Evolutionary conservation across 768 basidiomycete genomes (phyloP), one percentile per base, ranked within the genome.

Genomic region (Cytidiella melzeri): DNA sequence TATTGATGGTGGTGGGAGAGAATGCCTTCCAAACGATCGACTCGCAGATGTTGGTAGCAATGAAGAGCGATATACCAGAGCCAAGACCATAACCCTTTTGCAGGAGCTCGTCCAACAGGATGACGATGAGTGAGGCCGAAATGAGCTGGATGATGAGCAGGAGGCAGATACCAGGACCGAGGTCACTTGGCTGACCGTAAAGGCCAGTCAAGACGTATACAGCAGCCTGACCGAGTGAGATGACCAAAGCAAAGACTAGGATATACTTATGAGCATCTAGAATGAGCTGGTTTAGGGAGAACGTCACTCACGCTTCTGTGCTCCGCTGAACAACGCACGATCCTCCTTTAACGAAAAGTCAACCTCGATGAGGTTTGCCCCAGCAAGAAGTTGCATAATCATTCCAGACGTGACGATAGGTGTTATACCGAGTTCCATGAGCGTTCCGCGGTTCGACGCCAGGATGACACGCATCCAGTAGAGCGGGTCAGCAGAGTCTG

Each of bases 401-500:
- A 97, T 98, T 62, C 96, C 96, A 45, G 87, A 90, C 9, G 96
- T 99, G 66, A 98, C 82, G 64, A 98, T 96, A 36, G 96, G 96
- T 24, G 84, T 94, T 60, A 98, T 98, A 52, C 96, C 95, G 53
- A 99, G 83, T 70, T 99, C 96, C 96, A 99, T 99, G 54, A 98
- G 84, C 1, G 96, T 98, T 55, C 96, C 96, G 52, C 95, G 82
- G 73, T 98, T 98, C 5, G 92, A 96, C 20, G 96, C 95, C 53
- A 99, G 81, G 71, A 99, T 98, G 73, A 95, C 95, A 70, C 95
- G 90, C 87, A 97, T 93, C 96, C 95, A 98, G 75, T 96, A 97
- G 38, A 99, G 83, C 12, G 96, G 96, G 73, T 99, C 95, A 47
- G 92, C 92, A 57, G 93, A 96, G 77, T 99, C 95, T 52, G 93